phyloP scores from a whole-genome alignment of 169 alveolate genomes.

The Perkinsus marinus region DNA sequence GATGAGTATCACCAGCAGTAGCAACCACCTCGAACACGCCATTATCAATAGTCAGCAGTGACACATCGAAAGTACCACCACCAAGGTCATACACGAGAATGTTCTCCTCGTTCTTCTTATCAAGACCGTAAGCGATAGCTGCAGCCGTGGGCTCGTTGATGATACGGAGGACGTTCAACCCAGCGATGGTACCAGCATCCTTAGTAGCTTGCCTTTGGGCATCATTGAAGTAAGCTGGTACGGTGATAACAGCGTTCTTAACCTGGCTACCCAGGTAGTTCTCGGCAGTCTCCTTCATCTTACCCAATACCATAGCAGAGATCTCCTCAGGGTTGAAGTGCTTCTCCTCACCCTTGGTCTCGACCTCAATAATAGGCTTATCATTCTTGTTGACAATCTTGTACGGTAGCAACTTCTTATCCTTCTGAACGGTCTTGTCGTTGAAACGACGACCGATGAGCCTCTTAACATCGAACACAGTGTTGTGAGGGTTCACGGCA shows the following conservation, averaged over 20 bases:
- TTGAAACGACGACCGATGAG: constrained; percentile 90
- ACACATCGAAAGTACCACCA: constrained; percentile 99
- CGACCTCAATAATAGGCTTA: constrained; percentile 84
- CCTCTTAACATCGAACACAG: constrained; percentile 94
- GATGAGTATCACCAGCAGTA: constrained; percentile 88
- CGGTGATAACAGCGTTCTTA: constrained; percentile 84
- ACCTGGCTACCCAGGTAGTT: constrained; percentile 87
- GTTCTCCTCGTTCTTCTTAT: constrained; percentile 85
- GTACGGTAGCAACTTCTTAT: constrained; percentile 86
- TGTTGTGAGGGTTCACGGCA: constrained; percentile 81
- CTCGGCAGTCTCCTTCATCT: constrained; percentile 94
- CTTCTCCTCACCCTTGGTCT: constrained; percentile 71
- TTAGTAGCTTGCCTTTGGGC: constrained; percentile 98
- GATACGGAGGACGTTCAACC: constrained; percentile 90
- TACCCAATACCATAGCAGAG: constrained; percentile 89
- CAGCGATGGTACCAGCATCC: constrained; percentile 98
- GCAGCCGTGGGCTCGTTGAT: constrained; percentile 99
- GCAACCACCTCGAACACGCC: constrained; percentile 88
- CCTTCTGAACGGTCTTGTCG: constrained; percentile 87
- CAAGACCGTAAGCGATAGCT: constrained; percentile 97
- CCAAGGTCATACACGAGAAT: constrained; percentile 97
- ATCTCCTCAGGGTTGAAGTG: constrained; percentile 96
- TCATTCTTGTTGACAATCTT: constrained; percentile 77
- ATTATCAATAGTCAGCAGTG: constrained; percentile 84
- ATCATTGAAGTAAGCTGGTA: constrained; percentile 98